Evolutionary conservation across 2,329 filamentous ascomycete species (phyloP).

Genomic region (Hansfordia pulvinata): DNA sequence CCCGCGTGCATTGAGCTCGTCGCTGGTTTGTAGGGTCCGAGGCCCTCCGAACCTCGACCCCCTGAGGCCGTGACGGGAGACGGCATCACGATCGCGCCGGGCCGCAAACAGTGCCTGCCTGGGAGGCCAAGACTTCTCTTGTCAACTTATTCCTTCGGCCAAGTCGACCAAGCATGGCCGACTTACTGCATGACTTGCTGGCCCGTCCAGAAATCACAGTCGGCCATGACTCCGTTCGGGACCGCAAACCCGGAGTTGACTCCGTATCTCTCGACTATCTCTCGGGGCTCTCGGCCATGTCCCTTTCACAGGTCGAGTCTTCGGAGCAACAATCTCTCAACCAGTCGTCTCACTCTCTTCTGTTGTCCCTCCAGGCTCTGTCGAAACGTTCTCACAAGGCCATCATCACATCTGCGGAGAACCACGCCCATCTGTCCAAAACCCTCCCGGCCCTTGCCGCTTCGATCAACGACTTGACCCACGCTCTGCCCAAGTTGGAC

Average conservation of each 20-base stretch:
- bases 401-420: conserved; percentile 68
- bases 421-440: conserved; percentile 59
- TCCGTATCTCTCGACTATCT: conserved; percentile 57
- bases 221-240: too few relatives aligned
- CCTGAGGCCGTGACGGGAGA: too few relatives aligned
- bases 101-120: too few relatives aligned
- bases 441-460: conserved; percentile 58
- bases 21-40: too few relatives aligned
- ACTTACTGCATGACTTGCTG: conserved; percentile 64
- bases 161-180: conserved; percentile 36
- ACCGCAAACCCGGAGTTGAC: conserved; percentile 29
- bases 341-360: conserved; percentile 66
- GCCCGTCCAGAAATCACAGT: too few relatives aligned
- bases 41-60: too few relatives aligned
- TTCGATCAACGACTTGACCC: conserved; percentile 52
- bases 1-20: too few relatives aligned
- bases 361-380: conserved; percentile 73
- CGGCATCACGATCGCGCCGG: too few relatives aligned
- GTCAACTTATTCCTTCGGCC: conserved; percentile 5
- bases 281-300: conserved; percentile 60
- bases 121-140: too few relatives aligned
- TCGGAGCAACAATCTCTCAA: conserved; percentile 70
- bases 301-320: conserved; percentile 56
- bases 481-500: conserved; percentile 68
- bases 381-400: conserved; percentile 81